Base-by-base conservation (phyloP, 371 early-diverging fungal species). In the Paraphysoderma sedebokerense region DNA sequence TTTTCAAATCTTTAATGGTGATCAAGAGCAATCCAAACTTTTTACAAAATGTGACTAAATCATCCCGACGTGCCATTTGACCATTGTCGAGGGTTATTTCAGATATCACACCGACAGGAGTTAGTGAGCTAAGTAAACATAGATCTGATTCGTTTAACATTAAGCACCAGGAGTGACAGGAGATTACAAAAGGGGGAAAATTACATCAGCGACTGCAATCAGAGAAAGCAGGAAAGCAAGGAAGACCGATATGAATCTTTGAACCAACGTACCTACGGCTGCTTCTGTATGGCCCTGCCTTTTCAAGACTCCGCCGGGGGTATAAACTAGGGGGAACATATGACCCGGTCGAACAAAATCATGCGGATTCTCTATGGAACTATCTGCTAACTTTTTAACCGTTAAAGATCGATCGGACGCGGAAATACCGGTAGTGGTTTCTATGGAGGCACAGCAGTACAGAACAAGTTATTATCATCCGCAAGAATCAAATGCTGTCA, bases 241-340 rank as follows among this genome's bases (percentile, higher is more conserved):
- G n/a, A n/a, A n/a, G n/a, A 30, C 11, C 13, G 19, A 46, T 46
- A 3, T 1, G 2, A 13, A 30, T 15, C 15, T 19, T n/a, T 29
- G 29, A 3, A 0, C n/a, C 27, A 3, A 53, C 51, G 32, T 48
- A 64, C 62, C 65, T 1, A 92, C 74, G 4, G 76, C 75, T 6
- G 95, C 92, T 56, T 97, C 97, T 12, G 95, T 96, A 52, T 96
- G 97, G 0, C 97, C 95, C 9, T 79, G 72, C 9, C 95, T 80
- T 40, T 68, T 63, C 35, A 92, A 57, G 2, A 85, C 79, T 1
- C 93, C 92, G 31, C 80, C 81, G 29, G 70, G 68, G 20, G 74
- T 72, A 27, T 82, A 75, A 22, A 88, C 77, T 48, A 96, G 68
- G 17, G 97, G 97, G 26, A 97, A 69, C 31, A 93, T 79, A 59